phyloP scores from a whole-genome alignment of 2,329 filamentous ascomycete species.

The Xylariomycetidae sp. region DNA sequence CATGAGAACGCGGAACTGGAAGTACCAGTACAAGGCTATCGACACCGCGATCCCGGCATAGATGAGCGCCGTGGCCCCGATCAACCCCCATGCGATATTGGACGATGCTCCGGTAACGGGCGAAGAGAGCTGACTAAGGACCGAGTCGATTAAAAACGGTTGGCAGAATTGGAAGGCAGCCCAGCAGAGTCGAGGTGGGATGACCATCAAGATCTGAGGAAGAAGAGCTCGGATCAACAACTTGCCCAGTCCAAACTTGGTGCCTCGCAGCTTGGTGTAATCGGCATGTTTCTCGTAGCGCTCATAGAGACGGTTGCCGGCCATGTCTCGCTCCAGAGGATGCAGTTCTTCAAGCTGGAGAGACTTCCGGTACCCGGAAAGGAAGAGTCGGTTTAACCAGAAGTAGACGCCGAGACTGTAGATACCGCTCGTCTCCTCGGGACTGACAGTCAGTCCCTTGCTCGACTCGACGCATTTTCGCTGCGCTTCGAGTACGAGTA shows the following conservation, averaged over 20 bases:
- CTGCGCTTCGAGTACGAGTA: constrained; percentile 10
- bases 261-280: constrained; percentile 4
- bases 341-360: constrained; percentile 30
- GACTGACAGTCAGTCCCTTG: constrained; percentile 21
- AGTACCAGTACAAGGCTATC: neutral
- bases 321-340: constrained; percentile 21
- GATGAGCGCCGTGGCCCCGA: neutral
- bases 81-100: constrained; percentile 35
- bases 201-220: constrained; percentile 16
- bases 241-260: constrained; percentile 10
- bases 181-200: constrained; percentile 21
- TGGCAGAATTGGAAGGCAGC: constrained; percentile 29
- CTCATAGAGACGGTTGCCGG: constrained; percentile 9
- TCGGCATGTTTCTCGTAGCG: constrained; percentile 12
- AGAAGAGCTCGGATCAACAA: constrained; percentile 13
- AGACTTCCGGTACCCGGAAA: constrained; percentile 29
- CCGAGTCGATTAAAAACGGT: constrained; percentile 27
- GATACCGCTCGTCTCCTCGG: constrained; percentile 31
- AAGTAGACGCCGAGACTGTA: constrained; percentile 30
- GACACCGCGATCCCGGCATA: neutral
- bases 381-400: constrained; percentile 31
- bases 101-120: constrained; percentile 10
- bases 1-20: neutral
- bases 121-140: constrained; percentile 25
- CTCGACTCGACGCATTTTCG: constrained; percentile 7